These are phyloP conservation scores for Diplodia intermedia DNA, from an alignment of 2,329 filamentous ascomycete genomes.

Conservation along the genomic window DNA sequence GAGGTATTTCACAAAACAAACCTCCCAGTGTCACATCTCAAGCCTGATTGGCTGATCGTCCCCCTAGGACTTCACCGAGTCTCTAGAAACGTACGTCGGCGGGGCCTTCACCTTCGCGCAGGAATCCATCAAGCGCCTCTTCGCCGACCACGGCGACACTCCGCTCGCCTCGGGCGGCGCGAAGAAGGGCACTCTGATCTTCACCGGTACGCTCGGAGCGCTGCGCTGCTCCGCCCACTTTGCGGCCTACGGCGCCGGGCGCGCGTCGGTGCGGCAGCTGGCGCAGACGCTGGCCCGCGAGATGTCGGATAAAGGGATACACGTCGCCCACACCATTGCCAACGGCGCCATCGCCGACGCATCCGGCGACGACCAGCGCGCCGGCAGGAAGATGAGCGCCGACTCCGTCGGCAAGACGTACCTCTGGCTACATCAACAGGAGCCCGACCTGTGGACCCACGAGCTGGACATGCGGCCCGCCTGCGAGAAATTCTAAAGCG, in stretches of 20 bases:
- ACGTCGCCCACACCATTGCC: constrained; percentile 66
- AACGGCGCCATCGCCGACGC: constrained; percentile 63
- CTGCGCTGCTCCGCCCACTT: constrained; percentile 62
- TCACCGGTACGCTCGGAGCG: constrained; percentile 63
- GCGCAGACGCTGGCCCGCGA: constrained; percentile 64
- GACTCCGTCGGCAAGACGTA: constrained; percentile 66
- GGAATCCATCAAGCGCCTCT: constrained; percentile 59
- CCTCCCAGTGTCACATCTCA: constrained; percentile 43
- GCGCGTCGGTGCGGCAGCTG: constrained; percentile 61
- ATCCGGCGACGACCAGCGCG: constrained; percentile 55
- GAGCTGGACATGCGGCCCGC: constrained; percentile 61
- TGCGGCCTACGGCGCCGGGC: constrained; percentile 57
- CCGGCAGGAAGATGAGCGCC: constrained; percentile 63
- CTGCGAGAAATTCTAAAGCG: constrained; percentile 55
- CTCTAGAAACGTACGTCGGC: constrained; percentile 60
- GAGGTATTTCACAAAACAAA: constrained; percentile 41
- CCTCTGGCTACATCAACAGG: constrained; percentile 58
- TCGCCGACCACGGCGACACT: constrained; percentile 59
- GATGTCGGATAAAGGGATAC: constrained; percentile 62
- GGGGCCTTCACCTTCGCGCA: constrained; percentile 64
- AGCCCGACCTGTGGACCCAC: constrained; percentile 60
- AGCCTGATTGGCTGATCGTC: not conserved
- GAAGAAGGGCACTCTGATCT: constrained; percentile 66
- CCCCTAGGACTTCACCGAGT: constrained; percentile 45
- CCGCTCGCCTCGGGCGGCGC: constrained; percentile 54